Conservation (phyloP, 2,329 filamentous ascomycete species). For the Zasmidium angulare region DNA sequence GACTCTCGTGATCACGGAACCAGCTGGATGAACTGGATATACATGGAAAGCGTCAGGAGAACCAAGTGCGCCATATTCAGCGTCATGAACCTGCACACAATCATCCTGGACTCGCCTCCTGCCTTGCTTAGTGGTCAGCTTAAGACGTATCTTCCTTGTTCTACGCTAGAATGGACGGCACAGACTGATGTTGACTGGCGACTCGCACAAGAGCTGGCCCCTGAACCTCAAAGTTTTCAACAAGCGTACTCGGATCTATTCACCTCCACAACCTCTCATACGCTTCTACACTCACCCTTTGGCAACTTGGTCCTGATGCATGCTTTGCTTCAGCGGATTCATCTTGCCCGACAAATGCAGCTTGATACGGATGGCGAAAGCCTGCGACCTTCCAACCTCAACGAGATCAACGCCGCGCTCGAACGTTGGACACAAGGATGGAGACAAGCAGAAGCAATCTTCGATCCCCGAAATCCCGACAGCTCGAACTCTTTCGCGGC, state of each 20-base stretch:
- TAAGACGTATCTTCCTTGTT: conserved; percentile 2
- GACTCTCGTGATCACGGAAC: neutral
- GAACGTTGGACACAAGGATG: neutral
- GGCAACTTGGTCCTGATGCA: conserved; percentile 6
- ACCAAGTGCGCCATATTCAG: conserved; percentile 6
- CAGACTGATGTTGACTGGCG: neutral
- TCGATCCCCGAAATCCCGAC: neutral
- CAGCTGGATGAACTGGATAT: conserved; percentile 5
- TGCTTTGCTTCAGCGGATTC: conserved; percentile 5
- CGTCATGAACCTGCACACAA: conserved; percentile 2
- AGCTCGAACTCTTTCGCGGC: neutral
- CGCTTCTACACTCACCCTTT: conserved; percentile 4
- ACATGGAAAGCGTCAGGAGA: neutral
- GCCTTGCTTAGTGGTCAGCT: neutral
- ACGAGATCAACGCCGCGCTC: conserved; percentile 6
- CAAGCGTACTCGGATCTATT: conserved; percentile 3
- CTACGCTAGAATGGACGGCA: conserved; percentile 8
- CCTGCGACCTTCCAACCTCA: neutral
- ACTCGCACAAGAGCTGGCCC: neutral
- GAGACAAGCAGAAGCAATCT: neutral
- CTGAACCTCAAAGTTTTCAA: neutral
- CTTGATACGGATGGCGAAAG: neutral
- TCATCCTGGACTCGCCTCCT: neutral
- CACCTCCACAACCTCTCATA: neutral
- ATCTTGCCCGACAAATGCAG: conserved; percentile 7